phyloP scores from a whole-genome alignment of 768 basidiomycete genomes.

The Lactifluus pinguis region DNA sequence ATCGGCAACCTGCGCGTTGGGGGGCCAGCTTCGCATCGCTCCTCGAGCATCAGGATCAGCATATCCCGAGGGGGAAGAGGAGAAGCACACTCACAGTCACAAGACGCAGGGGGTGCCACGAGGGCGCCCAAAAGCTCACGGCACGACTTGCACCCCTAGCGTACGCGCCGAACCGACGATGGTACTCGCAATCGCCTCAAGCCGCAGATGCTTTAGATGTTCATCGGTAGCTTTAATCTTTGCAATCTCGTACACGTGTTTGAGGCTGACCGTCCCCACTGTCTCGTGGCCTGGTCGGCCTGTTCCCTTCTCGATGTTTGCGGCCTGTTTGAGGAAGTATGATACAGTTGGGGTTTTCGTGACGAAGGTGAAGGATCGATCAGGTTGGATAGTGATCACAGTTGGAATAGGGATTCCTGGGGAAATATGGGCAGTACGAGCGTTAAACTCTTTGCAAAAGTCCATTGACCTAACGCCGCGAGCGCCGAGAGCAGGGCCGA shows the following conservation, averaged over 20 bases:
- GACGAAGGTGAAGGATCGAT: constrained; percentile 89
- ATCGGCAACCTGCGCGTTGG: constrained; percentile 14
- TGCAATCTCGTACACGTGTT: constrained; percentile 98
- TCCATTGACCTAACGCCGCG: constrained; percentile 99
- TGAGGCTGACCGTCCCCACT: constrained; percentile 78
- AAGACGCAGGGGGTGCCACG: constrained; percentile 1
- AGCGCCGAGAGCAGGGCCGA: constrained; percentile 95
- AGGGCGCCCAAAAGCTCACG: constrained; percentile 38
- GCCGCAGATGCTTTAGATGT: constrained; percentile 74
- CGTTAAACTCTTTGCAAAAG: constrained; percentile 99
- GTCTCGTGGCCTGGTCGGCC: constrained; percentile 72
- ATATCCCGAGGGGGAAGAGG: not conserved
- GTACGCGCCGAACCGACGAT: constrained; percentile 84
- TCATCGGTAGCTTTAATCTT: constrained; percentile 92
- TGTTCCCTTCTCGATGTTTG: constrained; percentile 85
- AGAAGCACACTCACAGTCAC: constrained; percentile 11
- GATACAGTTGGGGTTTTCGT: constrained; percentile 87
- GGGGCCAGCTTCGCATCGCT: not conserved
- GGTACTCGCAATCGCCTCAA: constrained; percentile 83
- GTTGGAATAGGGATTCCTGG: constrained; percentile 86
- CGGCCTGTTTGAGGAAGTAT: constrained; percentile 85
- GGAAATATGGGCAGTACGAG: constrained; percentile 82
- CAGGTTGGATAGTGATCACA: constrained; percentile 87
- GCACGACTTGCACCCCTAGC: constrained; percentile 83
- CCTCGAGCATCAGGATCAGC: constrained; percentile 10